phyloP scores from a whole-genome alignment of 2,329 filamentous ascomycete species.

The Phaeosphaeriaceae sp. region DNA sequence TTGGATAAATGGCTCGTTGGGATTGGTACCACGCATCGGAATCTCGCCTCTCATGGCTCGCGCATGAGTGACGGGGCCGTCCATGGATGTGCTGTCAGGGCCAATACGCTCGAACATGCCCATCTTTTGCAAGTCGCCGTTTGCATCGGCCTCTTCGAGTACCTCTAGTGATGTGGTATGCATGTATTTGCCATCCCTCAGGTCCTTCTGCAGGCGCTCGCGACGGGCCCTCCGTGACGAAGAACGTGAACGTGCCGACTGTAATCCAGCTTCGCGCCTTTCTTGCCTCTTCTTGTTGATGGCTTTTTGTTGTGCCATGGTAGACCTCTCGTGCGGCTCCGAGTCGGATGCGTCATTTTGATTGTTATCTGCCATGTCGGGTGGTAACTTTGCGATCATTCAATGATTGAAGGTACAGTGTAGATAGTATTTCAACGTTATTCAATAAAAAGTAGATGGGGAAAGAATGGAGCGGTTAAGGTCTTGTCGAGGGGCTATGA shows the following conservation, averaged over 20 bases:
- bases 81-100: conserved; percentile 62
- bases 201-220: conserved; percentile 53
- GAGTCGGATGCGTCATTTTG: conserved; percentile 36
- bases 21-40: conserved; percentile 59
- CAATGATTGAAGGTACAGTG: conserved; percentile 8
- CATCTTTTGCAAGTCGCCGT: conserved; percentile 55
- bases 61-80: conserved; percentile 62
- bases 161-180: conserved; percentile 57
- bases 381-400: conserved; percentile 23
- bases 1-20: conserved; percentile 55
- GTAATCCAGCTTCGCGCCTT: conserved; percentile 46
- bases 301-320: conserved; percentile 55
- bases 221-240: conserved; percentile 56
- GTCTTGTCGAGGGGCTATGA: conserved; percentile 4
- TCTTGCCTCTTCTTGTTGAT: conserved; percentile 50
- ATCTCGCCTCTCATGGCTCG: conserved; percentile 62
- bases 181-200: conserved; percentile 59
- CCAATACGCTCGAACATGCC: conserved; percentile 63
- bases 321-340: conserved; percentile 50
- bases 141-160: conserved; percentile 60
- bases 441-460: conserved; percentile 6
- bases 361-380: conserved; percentile 41
- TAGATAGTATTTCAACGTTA: conserved; percentile 2
- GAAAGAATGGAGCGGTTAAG: conserved; percentile 8
- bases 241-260: conserved; percentile 55